Evolutionary conservation across 2,329 filamentous ascomycete species (phyloP).

Genomic region (Xylaria multiplex): DNA sequence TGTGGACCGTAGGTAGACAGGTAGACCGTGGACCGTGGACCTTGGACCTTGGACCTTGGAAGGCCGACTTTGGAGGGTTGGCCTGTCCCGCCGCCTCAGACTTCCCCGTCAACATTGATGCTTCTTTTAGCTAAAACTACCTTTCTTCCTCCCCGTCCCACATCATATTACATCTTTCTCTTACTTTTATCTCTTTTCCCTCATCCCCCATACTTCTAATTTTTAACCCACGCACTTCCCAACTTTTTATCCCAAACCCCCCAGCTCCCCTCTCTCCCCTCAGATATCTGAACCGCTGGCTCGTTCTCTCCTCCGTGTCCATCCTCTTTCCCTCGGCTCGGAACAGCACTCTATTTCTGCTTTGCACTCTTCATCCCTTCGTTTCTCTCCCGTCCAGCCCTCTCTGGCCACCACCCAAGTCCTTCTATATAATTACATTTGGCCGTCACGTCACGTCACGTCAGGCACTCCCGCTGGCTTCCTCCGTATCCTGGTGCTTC

Average conservation of each 20-base stretch:
- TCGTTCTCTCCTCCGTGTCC: constrained; percentile 33
- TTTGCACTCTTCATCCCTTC: constrained; percentile 28
- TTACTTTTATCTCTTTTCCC: constrained; percentile 31
- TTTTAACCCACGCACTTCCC: constrained; percentile 31
- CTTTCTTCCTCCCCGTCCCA: constrained; percentile 37
- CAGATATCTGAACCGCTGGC: constrained; percentile 31
- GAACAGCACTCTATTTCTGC: constrained; percentile 29
- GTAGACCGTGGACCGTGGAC: constrained; percentile 37
- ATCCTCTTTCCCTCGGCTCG: constrained; percentile 25
- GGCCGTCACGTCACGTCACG: constrained; percentile 32
- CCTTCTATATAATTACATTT: constrained; percentile 34
- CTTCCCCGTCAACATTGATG: constrained; percentile 45
- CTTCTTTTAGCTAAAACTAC: constrained; percentile 47
- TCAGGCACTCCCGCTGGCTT: constrained; percentile 38
- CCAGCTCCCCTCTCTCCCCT: constrained; percentile 31
- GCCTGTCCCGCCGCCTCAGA: constrained; percentile 48
- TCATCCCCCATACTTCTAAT: constrained; percentile 20
- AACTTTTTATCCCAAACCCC: constrained; percentile 32
- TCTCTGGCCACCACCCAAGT: constrained; percentile 27
- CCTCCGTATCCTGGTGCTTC: constrained; percentile 40
- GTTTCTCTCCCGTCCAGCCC: constrained; percentile 30
- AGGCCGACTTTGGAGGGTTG: constrained; percentile 47
- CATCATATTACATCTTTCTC: constrained; percentile 38
- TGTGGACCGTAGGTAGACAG: constrained; percentile 24
- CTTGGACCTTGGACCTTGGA: constrained; percentile 45